Conservation (phyloP, 306 rosid genomes). For the Begonia loranthoides region DNA sequence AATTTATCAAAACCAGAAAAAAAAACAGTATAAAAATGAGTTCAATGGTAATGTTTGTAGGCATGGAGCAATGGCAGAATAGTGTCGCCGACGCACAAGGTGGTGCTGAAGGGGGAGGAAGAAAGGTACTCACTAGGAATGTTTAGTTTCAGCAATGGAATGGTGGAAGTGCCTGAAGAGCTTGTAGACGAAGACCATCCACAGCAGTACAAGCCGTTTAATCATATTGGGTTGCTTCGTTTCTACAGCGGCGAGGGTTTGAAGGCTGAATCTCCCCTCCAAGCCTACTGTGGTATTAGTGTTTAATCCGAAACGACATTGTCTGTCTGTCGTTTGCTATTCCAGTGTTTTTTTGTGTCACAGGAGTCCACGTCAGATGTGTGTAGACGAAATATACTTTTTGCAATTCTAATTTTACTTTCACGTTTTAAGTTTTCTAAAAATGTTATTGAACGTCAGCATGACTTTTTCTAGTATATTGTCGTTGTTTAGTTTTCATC, state of each 20-base stretch:
- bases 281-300: constrained; percentile 27
- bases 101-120: constrained; percentile 41
- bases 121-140: constrained; percentile 51
- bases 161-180: constrained; percentile 38
- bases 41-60: constrained; percentile 10
- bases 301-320: constrained; percentile 1
- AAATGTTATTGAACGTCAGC: too few relatives aligned
- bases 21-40: not conserved
- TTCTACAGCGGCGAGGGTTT: constrained; percentile 18
- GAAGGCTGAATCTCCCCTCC: constrained; percentile 17
- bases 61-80: constrained; percentile 86
- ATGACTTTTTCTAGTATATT: too few relatives aligned
- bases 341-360: too few relatives aligned
- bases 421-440: too few relatives aligned
- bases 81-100: constrained; percentile 49
- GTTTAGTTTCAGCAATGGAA: constrained; percentile 49
- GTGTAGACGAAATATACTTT: too few relatives aligned
- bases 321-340: too few relatives aligned
- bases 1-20: not conserved
- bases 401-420: too few relatives aligned
- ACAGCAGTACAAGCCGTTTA: constrained; percentile 43
- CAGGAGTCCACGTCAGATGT: too few relatives aligned
- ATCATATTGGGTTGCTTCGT: constrained; percentile 34
- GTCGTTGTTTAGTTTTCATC: too few relatives aligned
- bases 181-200: constrained; percentile 54